phyloP scores from a whole-genome alignment of 192 early-diverging fungal genomes.

The Rhizoclosmatium globosum region DNA sequence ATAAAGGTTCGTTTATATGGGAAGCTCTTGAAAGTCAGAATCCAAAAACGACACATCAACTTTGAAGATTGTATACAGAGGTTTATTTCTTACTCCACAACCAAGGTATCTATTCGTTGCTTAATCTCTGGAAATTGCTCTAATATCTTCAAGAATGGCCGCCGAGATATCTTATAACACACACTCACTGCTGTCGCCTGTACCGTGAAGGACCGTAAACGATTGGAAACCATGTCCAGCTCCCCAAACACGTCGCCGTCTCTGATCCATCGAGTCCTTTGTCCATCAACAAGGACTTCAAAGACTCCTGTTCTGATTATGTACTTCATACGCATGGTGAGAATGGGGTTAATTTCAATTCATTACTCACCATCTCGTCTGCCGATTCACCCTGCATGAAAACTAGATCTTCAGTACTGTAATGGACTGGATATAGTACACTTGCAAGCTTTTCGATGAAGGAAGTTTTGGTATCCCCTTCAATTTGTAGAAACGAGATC shows the following conservation, averaged over 20 bases:
- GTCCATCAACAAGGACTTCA: not conserved
- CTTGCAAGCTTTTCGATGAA: constrained; percentile 33
- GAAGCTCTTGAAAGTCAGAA: not conserved
- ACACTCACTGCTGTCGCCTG: not conserved
- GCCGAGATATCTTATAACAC: not conserved
- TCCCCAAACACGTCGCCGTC: not conserved
- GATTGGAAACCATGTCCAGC: not conserved
- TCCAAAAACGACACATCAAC: too few relatives aligned
- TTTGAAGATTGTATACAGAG: too few relatives aligned
- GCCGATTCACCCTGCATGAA: constrained; percentile 50
- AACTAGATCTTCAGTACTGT: constrained; percentile 41
- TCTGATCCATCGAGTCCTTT: not conserved
- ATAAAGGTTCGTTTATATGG: not conserved
- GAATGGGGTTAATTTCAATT: not conserved
- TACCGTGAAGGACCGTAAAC: not conserved
- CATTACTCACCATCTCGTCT: constrained; percentile 41
- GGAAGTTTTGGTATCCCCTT: constrained; percentile 35
- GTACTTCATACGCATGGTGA: not conserved
- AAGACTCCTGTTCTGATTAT: not conserved
- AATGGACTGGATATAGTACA: not conserved
- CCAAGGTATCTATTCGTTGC: too few relatives aligned
- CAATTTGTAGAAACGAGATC: constrained; percentile 48
- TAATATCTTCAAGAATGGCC: not conserved
- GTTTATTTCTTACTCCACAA: too few relatives aligned
- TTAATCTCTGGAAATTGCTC: not conserved